Percentiles rank a stretch among this genome's conserved stretches.
Evolutionary conservation across 495 filamentous ascomycete genomes (phyloP).

Genomic region (Podospora pseudopauciseta): DNA sequence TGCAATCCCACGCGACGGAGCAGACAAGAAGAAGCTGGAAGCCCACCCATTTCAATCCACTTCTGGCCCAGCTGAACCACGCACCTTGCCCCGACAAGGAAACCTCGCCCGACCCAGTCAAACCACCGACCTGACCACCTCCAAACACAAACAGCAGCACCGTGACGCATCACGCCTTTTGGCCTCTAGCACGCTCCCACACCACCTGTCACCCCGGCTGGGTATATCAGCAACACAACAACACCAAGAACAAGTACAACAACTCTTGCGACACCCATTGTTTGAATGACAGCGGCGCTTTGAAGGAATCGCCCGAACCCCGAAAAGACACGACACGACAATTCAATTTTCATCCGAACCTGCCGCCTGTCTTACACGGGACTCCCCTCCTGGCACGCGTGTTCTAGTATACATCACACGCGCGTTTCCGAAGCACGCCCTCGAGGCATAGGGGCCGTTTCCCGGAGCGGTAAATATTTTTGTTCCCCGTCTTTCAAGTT

Average conservation of each 20-base stretch:
- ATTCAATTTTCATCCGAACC: neutral
- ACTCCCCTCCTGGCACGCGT: neutral
- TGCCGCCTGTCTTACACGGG: neutral
- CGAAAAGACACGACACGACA: neutral
- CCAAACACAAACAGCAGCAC: neutral
- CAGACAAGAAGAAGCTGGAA: neutral
- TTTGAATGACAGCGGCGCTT: neutral
- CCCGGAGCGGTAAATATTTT: neutral
- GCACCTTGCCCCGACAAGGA: conserved; percentile 1
- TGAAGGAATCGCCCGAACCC: neutral
- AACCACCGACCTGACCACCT: neutral
- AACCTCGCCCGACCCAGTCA: neutral
- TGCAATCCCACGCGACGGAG: conserved; percentile 18
- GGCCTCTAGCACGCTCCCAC: neutral
- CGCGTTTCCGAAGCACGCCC: too few species aligned
- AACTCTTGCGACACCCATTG: neutral
- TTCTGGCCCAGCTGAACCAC: neutral
- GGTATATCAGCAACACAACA: neutral
- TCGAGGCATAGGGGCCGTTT: neutral
- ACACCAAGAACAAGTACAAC: too few species aligned
- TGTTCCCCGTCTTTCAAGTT: neutral
- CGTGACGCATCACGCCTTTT: neutral
- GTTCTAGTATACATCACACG: neutral
- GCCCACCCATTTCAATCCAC: neutral
- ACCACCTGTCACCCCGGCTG: neutral